Base-by-base conservation (phyloP, 352 stramenopile genomes). In the Globisporangium canariense region DNA sequence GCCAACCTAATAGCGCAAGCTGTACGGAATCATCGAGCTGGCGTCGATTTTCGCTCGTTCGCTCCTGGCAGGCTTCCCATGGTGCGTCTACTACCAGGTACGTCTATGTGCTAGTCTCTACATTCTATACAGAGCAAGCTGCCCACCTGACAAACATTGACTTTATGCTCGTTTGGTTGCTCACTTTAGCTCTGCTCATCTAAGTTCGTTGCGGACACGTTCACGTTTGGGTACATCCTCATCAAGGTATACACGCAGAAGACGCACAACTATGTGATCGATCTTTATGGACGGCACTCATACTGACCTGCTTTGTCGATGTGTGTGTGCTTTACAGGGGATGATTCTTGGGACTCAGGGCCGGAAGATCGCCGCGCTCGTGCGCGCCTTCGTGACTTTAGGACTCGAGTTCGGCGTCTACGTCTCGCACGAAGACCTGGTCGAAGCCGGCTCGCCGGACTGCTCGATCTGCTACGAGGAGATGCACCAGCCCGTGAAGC, bases 391-490 rank as follows among this genome's bases (percentile, higher is more conserved):
- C 55, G 58, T 90, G 22, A 88, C 73, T 14, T 62, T 90, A 4
- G 75, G 75, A 0, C 72, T 94, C 7, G 83, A 94, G 45, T 89
- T 88, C 50, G 85, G 80, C 4, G 69, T 71, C 18, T 91, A 94
- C 65, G 77, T 94, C 25, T 66, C 76, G 0, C 72, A 73, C 1
- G 83, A 86, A 3, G 85, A 89, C 18, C 47, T 92, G 1, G 71
- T 71, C n/a, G 79, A 90, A 70, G 74, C 79, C 4, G 83, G 81
- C 2, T 79, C 60, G 0, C 79, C 80, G 1, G 83, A 94, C 59
- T 94, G 85, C 64, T 90, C 83, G 13, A 94, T 94, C 50, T 94
- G 85, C 71, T 94, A 94, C 60, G 85, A 94, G 40, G 34, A 69
- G 2, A 91, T 94, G 85, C 70, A 80, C 6, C 65, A 67, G 28